Base-by-base conservation (phyloP, 2,329 filamentous ascomycete species). In the Magnaporthiopsis poae region DNA sequence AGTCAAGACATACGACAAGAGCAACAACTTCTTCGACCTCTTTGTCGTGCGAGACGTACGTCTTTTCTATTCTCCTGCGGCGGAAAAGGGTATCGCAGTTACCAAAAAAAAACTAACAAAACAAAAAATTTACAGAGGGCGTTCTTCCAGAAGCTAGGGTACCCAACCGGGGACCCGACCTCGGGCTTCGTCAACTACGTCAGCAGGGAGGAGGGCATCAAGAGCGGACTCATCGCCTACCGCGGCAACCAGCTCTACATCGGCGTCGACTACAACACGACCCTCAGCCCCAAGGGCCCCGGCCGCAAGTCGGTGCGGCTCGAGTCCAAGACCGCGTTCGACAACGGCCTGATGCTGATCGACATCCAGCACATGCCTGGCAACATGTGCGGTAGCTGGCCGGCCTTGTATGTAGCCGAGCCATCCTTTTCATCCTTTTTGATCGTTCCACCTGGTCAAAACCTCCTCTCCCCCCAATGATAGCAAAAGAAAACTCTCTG, bases 291-390 rank as follows among this genome's bases (percentile, higher is more conserved):
- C n/a, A 18, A 8, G 12, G 27, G 82, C 21, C 68, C 70, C 35
- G 71, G 71, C 25, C 75, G 82, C 4, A 74, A 76, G 15, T 81
- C 79, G 65, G 73, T 84, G 13, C 80, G 82, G 21, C 70, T 84
- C 9, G 76, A 76, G 39, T 79, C 77, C 71, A 81, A 80, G 68
- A 75, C 78, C 60, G 75, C 74, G 15, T 83, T 82, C 71, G 77
- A 80, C 68, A 71, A 74, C 46, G 81, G 81, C 29, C 73, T 82
- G 21, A 74, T 85, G 39, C 76, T 82, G 3, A 71, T 69, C 15
- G 81, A 84, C 70, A 75, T 84, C 64, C 75, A 75, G 39, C 82
- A 84, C 68, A 82, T 83, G 74, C 82, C 82, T 1, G 77, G 76
- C 13, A 80, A 79, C 39, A 70, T 72, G 35, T 83, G 79, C 68